phyloP scores from a whole-genome alignment of 192 early-diverging fungal species.

The Gorgonomyces haynaldii region DNA sequence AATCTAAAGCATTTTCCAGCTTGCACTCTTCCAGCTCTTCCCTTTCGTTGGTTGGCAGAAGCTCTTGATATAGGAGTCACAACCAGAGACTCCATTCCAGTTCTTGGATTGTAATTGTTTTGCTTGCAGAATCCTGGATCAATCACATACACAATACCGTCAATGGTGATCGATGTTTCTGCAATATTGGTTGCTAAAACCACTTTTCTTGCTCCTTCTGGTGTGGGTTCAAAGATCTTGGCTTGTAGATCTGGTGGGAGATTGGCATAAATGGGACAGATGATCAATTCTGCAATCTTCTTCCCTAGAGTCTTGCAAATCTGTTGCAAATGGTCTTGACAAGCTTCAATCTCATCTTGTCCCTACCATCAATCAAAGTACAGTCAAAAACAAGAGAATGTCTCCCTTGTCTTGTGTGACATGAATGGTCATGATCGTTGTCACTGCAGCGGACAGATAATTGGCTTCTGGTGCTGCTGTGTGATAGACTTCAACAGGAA shows the following conservation, averaged over 20 bases:
- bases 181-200: conserved; percentile 99
- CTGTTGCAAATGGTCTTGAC: conserved; percentile 65
- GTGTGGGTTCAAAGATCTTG: conserved; percentile 88
- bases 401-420: conserved; percentile 80
- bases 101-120: conserved; percentile 90
- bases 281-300: conserved; percentile 66
- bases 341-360: conserved; percentile 96
- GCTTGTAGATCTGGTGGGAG: conserved; percentile 91
- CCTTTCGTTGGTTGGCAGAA: conserved; percentile 84
- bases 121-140: conserved; percentile 95
- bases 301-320: conserved; percentile 72
- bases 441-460: conserved; percentile 86
- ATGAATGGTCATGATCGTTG: conserved; percentile 89
- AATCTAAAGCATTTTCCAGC: conserved; percentile 92
- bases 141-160: conserved; percentile 93
- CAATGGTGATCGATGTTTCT: conserved; percentile 96
- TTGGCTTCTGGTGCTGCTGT: conserved; percentile 96
- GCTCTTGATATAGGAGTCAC: conserved; percentile 86
- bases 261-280: conserved; percentile 89
- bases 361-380: conserved; percentile 30
- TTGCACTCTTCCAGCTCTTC: conserved; percentile 92
- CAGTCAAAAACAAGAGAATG: conserved; percentile 87
- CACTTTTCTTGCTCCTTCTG: conserved; percentile 51
- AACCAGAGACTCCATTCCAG: conserved; percentile 95
- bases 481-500: conserved; percentile 88